Evolutionary conservation across 2,329 filamentous ascomycete genomes (phyloP).

Genomic region (Beauveria pseudobassiana): DNA sequence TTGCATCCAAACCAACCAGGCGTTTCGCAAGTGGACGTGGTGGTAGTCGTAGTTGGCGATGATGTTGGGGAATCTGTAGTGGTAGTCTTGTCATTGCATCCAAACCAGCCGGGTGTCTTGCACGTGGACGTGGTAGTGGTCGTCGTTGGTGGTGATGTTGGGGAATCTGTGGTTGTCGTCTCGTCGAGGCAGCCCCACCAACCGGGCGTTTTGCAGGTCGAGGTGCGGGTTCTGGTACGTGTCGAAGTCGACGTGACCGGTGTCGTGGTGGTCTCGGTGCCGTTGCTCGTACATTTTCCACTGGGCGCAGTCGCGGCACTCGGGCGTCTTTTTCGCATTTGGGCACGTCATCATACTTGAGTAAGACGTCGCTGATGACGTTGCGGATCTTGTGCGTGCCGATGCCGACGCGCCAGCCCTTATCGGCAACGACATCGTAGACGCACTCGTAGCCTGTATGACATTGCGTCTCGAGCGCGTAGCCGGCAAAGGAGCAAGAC

Average conservation of each 20-base stretch:
- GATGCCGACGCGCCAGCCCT: slow-evolving; percentile 86
- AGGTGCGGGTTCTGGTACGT: slow-evolving; percentile 68
- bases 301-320: slow-evolving; percentile 81
- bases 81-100: too few relatives aligned
- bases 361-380: slow-evolving; percentile 82
- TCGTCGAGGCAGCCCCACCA: slow-evolving; percentile 82
- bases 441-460: slow-evolving; percentile 82
- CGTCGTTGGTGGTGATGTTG: slow-evolving; percentile 26
- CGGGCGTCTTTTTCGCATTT: slow-evolving; percentile 65
- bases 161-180: slow-evolving; percentile 40
- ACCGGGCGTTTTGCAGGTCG: slow-evolving; percentile 83
- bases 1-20: slow-evolving; percentile 64
- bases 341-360: slow-evolving; percentile 74
- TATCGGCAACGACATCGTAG: slow-evolving; percentile 86
- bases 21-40: slow-evolving; percentile 50
- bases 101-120: too few relatives aligned
- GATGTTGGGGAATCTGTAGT: too few relatives aligned
- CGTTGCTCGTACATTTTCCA: slow-evolving; percentile 97
- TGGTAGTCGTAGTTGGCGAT: slow-evolving; percentile 28
- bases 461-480: slow-evolving; percentile 88
- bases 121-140: too few relatives aligned
- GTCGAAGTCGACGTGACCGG: slow-evolving; percentile 24
- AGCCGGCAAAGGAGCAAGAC: slow-evolving; percentile 83
- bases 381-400: slow-evolving; percentile 84
- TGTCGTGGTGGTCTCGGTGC: slow-evolving; percentile 66